Base-by-base conservation (phyloP, 441 rosid genomes). In the Brassica balearica region DNA sequence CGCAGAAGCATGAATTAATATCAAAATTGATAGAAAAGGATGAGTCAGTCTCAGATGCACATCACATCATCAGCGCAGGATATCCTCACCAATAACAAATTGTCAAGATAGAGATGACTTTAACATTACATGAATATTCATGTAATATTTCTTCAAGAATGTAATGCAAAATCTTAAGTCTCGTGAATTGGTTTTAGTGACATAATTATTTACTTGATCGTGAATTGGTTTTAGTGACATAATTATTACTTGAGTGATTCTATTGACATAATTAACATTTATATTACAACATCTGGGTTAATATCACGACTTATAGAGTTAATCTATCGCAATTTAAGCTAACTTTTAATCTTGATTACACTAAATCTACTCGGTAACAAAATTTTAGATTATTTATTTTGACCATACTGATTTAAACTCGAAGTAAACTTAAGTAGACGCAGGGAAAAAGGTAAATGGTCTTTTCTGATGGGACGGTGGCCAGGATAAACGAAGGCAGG, bases 391-490 rank as follows among this genome's bases (percentile, higher is more conserved):
- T 22, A 59, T 59, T 22, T 59, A 59, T 61, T 14, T 27, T 73
- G 22, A 64, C 53, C 51, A 68, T 43, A 68, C 63, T 46, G 51
- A 68, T 8, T 3, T 29, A 6, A n/a, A n/a, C 38, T n/a, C 22
- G 1, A 53, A 32, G 59, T 25, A 46, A 48, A n/a, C 71, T 22
- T 2, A 43, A 11, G 12, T 34, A 60, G 63, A 46, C 25, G 51
- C 25, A 60, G 7, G n/a, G 65, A 0, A 9, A 66, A 36, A 36
- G 14, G 43, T 17, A 51, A 65, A 55, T 56, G 36, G 73, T 68
- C 15, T 62, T 72, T 66, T 73, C 78, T 51, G 74, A 66, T 68
- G 73, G 6, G 65, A 34, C 60, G 82, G 59, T 78, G 82, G 77
- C 81, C 60, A 67, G 66, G 69, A 11, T 4, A 11, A 79, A 79